Percentiles rank a stretch among this genome's conserved stretches.
Evolutionary conservation across 306 rosid genomes (phyloP).

Genomic region (Rosa multiflora): DNA sequence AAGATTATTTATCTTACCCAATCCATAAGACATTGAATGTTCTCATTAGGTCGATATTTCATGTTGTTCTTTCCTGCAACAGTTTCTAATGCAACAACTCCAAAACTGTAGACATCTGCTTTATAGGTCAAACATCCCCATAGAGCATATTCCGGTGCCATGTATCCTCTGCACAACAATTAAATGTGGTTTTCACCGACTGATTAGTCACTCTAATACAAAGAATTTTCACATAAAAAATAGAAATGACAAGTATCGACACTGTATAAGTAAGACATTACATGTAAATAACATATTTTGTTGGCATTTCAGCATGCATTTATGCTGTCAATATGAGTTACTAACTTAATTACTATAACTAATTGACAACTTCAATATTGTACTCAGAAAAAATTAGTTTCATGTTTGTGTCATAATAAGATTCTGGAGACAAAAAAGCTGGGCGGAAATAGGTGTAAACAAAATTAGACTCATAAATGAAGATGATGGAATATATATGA

Average conservation of each 20-base stretch:
- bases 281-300: neutral
- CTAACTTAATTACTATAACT: neutral
- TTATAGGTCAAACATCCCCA: constrained; percentile 23
- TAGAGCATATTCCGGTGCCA: constrained; percentile 26
- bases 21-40: constrained; percentile 53
- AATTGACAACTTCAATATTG: neutral
- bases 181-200: neutral
- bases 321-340: neutral
- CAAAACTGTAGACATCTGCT: constrained; percentile 28
- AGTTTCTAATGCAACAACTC: constrained; percentile 13
- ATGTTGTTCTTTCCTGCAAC: constrained; percentile 23
- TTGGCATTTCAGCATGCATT: neutral
- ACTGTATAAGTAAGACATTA: neutral
- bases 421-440: too few relatives aligned
- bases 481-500: neutral
- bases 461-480: too few relatives aligned
- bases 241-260: neutral
- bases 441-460: neutral
- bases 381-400: neutral
- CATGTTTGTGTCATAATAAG: neutral
- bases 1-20: constrained; percentile 41
- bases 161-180: constrained; percentile 15
- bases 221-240: neutral
- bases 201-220: neutral
- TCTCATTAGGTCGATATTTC: constrained; percentile 39